A percentile compares a stretch with the other conserved stretches of the same genome.
phyloP scores from a whole-genome alignment of 768 basidiomycete genomes.

The Xerocomellus intermedius region DNA sequence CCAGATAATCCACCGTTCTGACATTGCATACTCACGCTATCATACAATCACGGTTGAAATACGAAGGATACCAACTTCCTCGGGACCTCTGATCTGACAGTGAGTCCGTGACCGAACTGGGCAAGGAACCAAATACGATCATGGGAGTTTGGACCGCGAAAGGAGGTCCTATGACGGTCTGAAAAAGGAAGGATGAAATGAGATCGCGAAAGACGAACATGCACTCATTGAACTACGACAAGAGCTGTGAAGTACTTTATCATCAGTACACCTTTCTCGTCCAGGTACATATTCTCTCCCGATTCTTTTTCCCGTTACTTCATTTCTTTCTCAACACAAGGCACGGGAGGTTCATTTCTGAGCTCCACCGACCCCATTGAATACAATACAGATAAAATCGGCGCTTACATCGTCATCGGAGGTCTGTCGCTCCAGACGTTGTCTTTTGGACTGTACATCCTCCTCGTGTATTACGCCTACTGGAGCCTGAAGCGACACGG shows the following conservation, averaged over 20 bases:
- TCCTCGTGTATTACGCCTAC: conserved; percentile 14
- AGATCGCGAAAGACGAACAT: background rate
- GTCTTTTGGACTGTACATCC: conserved; percentile 25
- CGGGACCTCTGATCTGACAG: too few relatives aligned
- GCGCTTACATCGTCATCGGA: conserved; percentile 21
- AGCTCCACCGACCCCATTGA: conserved; percentile 4
- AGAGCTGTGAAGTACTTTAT: conserved; percentile 28
- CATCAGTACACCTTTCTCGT: conserved; percentile 28
- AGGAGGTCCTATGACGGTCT: background rate
- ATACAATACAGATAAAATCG: conserved; percentile 5
- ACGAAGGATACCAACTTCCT: too few relatives aligned
- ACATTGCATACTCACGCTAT: too few relatives aligned
- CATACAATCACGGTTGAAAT: too few relatives aligned
- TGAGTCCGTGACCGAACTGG: too few relatives aligned
- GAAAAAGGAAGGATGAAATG: background rate
- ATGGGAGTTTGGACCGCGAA: too few relatives aligned
- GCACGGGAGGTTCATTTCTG: conserved; percentile 21
- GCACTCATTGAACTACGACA: background rate
- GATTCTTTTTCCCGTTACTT: background rate
- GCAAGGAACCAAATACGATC: too few relatives aligned
- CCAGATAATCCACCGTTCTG: too few relatives aligned
- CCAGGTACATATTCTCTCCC: conserved; percentile 19
- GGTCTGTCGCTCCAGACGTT: conserved; percentile 26
- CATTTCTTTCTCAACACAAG: conserved; percentile 7
- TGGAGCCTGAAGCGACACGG: conserved; percentile 13